These are phyloP conservation scores for Leccinum olivaceoglutinosum DNA, from an alignment of 1,284 basidiomycete species.

Conservation along the genomic window DNA sequence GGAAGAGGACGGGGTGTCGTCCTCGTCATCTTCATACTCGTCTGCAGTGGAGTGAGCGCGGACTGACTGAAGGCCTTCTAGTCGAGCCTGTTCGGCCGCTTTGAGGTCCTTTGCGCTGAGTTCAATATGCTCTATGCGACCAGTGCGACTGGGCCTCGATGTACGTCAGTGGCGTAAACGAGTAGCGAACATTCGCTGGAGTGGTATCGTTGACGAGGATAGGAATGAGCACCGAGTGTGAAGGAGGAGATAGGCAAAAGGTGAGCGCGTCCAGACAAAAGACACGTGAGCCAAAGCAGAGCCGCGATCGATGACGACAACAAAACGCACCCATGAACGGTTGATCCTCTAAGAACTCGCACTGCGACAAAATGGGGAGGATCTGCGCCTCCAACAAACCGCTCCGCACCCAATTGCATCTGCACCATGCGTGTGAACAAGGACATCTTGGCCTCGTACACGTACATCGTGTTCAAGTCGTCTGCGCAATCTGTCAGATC, in stretches of 20 bases:
- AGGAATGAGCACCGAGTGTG: conserved; percentile 62
- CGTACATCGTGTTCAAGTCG: too few relatives aligned
- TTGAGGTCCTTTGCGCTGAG: conserved; percentile 62
- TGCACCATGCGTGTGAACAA: too few relatives aligned
- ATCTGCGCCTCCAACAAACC: too few relatives aligned
- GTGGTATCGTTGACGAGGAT: conserved; percentile 88
- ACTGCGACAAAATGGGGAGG: too few relatives aligned
- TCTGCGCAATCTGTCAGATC: too few relatives aligned
- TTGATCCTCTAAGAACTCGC: too few relatives aligned
- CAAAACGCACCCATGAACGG: too few relatives aligned
- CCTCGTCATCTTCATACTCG: conserved; percentile 53
- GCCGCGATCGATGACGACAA: too few relatives aligned
- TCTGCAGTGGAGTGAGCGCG: conserved; percentile 50
- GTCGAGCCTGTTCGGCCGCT: conserved; percentile 53
- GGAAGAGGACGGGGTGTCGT: conserved; percentile 29
- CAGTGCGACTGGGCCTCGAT: conserved; percentile 33
- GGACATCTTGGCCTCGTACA: too few relatives aligned
- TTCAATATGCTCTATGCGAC: conserved; percentile 50
- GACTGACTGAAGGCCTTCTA: conserved; percentile 45
- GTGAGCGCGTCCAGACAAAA: conserved; percentile 38
- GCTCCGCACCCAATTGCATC: too few relatives aligned
- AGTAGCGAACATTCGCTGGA: conserved; percentile 72
- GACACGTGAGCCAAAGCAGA: too few relatives aligned
- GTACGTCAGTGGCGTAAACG: conserved; percentile 65
- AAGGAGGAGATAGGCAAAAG: conserved; percentile 41